Base-by-base conservation (phyloP, 2,329 filamentous ascomycete genomes). In the Pseudocercospora fijiensis region DNA sequence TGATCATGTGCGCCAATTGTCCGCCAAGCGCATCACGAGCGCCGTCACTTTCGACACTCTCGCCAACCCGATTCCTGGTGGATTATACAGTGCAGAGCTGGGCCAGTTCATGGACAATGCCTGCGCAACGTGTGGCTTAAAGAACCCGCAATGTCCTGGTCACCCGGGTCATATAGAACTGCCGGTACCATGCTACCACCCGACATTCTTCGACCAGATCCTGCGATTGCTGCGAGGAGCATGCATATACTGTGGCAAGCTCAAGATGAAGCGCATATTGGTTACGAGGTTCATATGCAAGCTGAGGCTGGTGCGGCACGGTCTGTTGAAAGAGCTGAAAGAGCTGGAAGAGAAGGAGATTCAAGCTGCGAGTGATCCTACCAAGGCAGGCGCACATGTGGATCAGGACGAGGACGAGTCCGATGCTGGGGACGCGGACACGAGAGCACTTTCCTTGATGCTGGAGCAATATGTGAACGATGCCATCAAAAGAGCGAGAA, bases 111-210 rank as follows among this genome's bases (percentile, higher is more conserved):
- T 90, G 55, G 92, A 96, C 74, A 86, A 90, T 76, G 83, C 88
- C 75, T 99, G 95, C 80, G 85, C 92, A 72, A 99, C 95, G 77
- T 99, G 95, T 80, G 91, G 94, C 70, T 84, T 96, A 69, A 90
- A 88, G 73, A 88, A 88, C 66, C 74, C 86, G 86, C 73, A 76
- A 71, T 99, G 96, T 76, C 92, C 94, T 6, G 96, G 96, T 62
- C 96, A 99, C 80, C 86, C 90, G 64, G 96, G 95, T 59, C 95
- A 99, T 75, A 96, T 99, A 76, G 92, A 97, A 72, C 87, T 99
- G 11, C 93, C 95, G 13, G 89, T 93, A 11, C 91, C 91, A 53
- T 91, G 97, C 58, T 99, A 98, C 76, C 94, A 99, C 77, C 91
- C 94, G n/a, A 90, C 92, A 1, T 98, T 97, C 74, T 90, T 99